phyloP scores from a whole-genome alignment of 495 filamentous ascomycete genomes.

The Penicillium waksmanii region DNA sequence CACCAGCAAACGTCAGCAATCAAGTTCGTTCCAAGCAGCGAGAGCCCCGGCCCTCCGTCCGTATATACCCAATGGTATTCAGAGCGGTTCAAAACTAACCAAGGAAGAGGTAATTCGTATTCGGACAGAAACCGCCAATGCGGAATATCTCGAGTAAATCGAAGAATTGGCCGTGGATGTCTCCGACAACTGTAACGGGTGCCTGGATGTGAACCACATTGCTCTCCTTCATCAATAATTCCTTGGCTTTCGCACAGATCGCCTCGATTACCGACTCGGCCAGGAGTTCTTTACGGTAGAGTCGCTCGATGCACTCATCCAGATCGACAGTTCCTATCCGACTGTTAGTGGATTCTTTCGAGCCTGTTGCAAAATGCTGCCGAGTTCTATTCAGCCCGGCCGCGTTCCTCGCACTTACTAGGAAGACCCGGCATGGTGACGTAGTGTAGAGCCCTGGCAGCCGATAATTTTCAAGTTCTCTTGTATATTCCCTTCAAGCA shows the following conservation, averaged over 20 bases:
- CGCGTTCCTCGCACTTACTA: constrained; percentile 54
- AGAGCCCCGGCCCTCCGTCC: background rate
- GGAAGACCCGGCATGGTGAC: constrained; percentile 83
- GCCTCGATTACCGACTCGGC: constrained; percentile 98
- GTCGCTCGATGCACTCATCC: constrained; percentile 93
- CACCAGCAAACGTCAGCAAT: background rate
- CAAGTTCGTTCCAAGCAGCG: background rate
- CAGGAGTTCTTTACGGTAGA: constrained; percentile 94
- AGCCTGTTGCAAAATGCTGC: too few species aligned
- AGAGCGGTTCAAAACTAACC: constrained; percentile 55
- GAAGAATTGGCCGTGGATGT: constrained; percentile 98
- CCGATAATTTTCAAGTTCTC: background rate
- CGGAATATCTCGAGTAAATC: constrained; percentile 99
- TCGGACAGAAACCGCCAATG: constrained; percentile 93
- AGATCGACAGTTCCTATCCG: constrained; percentile 87
- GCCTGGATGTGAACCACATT: constrained; percentile 98
- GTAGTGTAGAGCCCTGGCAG: constrained; percentile 1
- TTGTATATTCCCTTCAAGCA: background rate
- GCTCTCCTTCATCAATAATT: constrained; percentile 98
- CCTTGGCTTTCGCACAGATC: constrained; percentile 98
- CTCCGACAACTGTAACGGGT: constrained; percentile 96
- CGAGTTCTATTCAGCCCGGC: background rate
- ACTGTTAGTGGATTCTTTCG: too few species aligned
- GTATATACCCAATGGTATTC: background rate
- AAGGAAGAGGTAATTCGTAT: constrained; percentile 97